phyloP scores from a whole-genome alignment of 495 filamentous ascomycete genomes.

The Ascobolus immersus region DNA sequence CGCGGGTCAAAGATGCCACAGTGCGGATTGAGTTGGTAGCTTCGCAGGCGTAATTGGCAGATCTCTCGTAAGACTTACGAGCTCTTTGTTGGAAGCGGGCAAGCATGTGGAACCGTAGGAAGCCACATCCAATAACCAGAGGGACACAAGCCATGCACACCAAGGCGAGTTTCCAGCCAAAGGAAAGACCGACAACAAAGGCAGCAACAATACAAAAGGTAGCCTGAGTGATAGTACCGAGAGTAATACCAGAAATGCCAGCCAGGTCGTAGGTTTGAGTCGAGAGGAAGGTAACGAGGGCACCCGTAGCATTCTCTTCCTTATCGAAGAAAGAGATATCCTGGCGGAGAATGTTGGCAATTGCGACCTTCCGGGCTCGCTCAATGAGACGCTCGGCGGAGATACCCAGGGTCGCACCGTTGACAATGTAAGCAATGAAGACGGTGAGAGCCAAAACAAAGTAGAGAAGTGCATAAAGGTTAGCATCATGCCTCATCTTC shows the following conservation, averaged over 20 bases:
- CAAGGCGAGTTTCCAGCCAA: conserved; percentile 79
- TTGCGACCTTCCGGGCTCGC: conserved; percentile 52
- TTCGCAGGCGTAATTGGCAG: conserved; percentile 70
- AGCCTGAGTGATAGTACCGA: conserved; percentile 57
- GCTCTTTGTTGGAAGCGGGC: conserved; percentile 43
- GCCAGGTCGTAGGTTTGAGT: conserved; percentile 67
- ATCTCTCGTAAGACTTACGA: conserved; percentile 44
- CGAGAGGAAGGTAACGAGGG: conserved; percentile 60
- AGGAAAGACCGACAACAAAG: conserved; percentile 34
- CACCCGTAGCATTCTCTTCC: conserved; percentile 62
- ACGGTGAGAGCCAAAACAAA: conserved; percentile 67
- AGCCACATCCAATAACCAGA: conserved; percentile 52
- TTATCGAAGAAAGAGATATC: conserved; percentile 74
- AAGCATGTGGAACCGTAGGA: conserved; percentile 66
- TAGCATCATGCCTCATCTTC: conserved; percentile 35
- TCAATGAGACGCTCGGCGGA: conserved; percentile 65
- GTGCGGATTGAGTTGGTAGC: conserved; percentile 78
- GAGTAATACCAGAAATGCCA: conserved; percentile 52
- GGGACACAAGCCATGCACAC: conserved; percentile 61
- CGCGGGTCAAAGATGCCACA: conserved; percentile 68
- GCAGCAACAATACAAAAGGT: conserved; percentile 46
- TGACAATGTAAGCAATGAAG: conserved; percentile 38
- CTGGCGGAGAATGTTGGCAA: conserved; percentile 73
- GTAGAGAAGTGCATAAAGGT: conserved; percentile 90
- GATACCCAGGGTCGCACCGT: conserved; percentile 55